A percentile compares a stretch with the other conserved stretches of the same genome.
phyloP scores from a whole-genome alignment of 768 basidiomycete species.

The Calocybe cyanea region DNA sequence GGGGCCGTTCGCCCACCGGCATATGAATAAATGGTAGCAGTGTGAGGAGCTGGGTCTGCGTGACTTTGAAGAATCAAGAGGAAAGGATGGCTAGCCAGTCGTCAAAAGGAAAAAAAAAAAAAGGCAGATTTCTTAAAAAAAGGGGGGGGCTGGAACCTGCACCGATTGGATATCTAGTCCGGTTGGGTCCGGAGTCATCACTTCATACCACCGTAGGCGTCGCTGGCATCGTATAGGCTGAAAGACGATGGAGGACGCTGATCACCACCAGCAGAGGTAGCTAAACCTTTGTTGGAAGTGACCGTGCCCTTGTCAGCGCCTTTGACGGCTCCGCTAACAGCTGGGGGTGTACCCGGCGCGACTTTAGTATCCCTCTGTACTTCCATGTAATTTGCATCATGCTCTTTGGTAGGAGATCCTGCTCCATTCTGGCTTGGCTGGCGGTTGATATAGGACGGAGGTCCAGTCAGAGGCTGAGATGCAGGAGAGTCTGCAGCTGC shows the following conservation, averaged over 20 bases:
- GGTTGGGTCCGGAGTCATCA: neutral
- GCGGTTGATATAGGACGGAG: slow-evolving; percentile 5
- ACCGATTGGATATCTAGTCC: too few relatives aligned
- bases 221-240: slow-evolving; percentile 60
- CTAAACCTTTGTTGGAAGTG: neutral
- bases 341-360: slow-evolving; percentile 1
- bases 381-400: slow-evolving; percentile 14
- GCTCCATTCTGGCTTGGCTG: slow-evolving; percentile 9
- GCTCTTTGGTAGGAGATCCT: slow-evolving; percentile 9
- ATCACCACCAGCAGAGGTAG: neutral
- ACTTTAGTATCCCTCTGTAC: slow-evolving; percentile 19
- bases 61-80: neutral
- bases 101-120: neutral
- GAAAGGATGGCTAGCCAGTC: slow-evolving; percentile 7
- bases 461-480: neutral
- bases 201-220: slow-evolving; percentile 70
- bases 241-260: slow-evolving; percentile 18
- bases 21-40: neutral
- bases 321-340: slow-evolving; percentile 1
- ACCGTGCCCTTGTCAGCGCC: neutral
- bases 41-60: too few relatives aligned
- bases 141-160: too few relatives aligned
- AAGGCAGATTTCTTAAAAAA: neutral
- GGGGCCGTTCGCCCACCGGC: slow-evolving; percentile 14
- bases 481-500: neutral